These are phyloP conservation scores for Mucor ambiguus DNA, from an alignment of 371 early-diverging fungal species.

Conservation along the genomic window DNA sequence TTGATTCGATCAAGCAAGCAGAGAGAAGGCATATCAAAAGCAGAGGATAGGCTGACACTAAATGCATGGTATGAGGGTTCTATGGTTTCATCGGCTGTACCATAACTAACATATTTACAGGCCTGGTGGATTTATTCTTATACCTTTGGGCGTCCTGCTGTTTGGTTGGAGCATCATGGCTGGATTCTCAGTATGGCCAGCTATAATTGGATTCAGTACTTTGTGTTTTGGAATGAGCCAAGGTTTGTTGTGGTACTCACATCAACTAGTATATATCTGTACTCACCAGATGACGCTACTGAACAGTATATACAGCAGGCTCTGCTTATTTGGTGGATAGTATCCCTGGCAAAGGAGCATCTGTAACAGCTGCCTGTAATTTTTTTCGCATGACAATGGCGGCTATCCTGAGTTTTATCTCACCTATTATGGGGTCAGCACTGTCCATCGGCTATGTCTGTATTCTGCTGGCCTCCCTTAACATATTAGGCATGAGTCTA, in stretches of 20 bases:
- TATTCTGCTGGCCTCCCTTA: conserved; percentile 36
- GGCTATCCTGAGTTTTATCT: conserved; percentile 41
- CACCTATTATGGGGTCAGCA: conserved; percentile 23
- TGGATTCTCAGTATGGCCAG: conserved; percentile 42
- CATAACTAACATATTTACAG: conserved; percentile 18
- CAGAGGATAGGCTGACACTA: conserved; percentile 46
- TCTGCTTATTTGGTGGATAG: conserved; percentile 56
- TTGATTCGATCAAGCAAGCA: conserved; percentile 27
- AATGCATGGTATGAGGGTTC: conserved; percentile 39
- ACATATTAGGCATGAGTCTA: conserved; percentile 31
- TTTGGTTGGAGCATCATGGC: conserved; percentile 59
- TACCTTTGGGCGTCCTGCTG: conserved; percentile 54
- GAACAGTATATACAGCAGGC: conserved; percentile 42
- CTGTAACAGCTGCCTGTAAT: conserved; percentile 55
- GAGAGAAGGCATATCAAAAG: conserved; percentile 32
- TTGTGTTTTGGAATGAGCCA: conserved; percentile 65
- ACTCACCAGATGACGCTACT: background rate
- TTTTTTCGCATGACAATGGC: conserved; percentile 54
- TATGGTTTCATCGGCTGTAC: background rate
- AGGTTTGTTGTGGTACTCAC: conserved; percentile 23
- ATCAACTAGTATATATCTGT: background rate
- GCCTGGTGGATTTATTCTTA: conserved; percentile 52
- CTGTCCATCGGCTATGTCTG: conserved; percentile 37
- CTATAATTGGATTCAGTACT: conserved; percentile 55
- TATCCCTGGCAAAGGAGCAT: conserved; percentile 55